Base-by-base conservation (phyloP, 306 rosid genomes). In the Cyamopsis tetragonoloba region DNA sequence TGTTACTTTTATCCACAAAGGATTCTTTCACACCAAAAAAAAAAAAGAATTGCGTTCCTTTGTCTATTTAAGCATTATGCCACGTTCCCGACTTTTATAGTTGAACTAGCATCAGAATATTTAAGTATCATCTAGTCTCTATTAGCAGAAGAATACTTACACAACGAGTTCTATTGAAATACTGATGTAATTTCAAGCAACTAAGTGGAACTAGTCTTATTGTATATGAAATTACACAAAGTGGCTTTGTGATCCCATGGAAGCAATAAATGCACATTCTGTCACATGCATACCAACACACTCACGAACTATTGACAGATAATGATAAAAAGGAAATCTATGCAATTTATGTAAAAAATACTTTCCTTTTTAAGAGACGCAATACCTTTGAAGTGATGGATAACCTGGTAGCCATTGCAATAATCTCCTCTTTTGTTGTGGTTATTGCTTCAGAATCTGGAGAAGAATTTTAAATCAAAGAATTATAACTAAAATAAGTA, bases 361-460 rank as follows among this genome's bases (percentile, higher is more conserved):
- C 13, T 60, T 66, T 30, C 43, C 55, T n/a, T 37, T 62, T 53
- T 51, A 37, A 32, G 63, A 64, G 26, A 67, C 58, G 44, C 66
- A 60, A 65, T 72, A 92, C 98, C 98, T 89, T 89, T 58, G 98
- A 89, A 78, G 86, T 66, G 62, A 92, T 76, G 20, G 98, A 92
- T 75, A 92, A 51, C 57, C 96, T 85, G 57, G 93, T 61, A 62
- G 96, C 96, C 96, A 80, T 83, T 38, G 87, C 56, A 77, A 92
- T 75, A 19, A 86, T 70, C 50, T 87, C 88, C 55, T 80, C 95
- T 75, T 87, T 92, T 75, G 57, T 61, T 30, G 86, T 39, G 41
- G 84, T 79, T 39, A 69, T 54, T 10, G 77, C 65, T 78, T 84
- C 91, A 50, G 91, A 73, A 77, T 83, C 98, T 89, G 83, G 42